These are phyloP conservation scores for Trichoderma sp. DNA, from an alignment of 2,329 filamentous ascomycete species.

Conservation along the genomic window DNA sequence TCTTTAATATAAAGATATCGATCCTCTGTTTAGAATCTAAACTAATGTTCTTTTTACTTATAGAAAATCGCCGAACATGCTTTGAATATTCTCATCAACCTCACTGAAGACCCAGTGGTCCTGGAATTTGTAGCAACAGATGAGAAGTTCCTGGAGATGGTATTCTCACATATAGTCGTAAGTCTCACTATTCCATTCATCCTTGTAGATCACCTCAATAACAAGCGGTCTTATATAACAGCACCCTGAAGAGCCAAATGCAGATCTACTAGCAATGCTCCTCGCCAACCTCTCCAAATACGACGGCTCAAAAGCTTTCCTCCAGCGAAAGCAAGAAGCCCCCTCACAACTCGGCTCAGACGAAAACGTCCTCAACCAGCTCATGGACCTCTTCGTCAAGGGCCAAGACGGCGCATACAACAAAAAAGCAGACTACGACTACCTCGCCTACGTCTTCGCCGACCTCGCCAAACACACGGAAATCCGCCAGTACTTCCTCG, in stretches of 20 bases:
- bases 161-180: slow-evolving; percentile 75
- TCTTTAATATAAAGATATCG: too few relatives aligned
- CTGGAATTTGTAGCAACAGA: slow-evolving; percentile 73
- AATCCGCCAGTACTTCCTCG: slow-evolving; percentile 73
- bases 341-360: slow-evolving; percentile 73
- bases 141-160: slow-evolving; percentile 73
- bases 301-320: slow-evolving; percentile 68
- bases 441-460: slow-evolving; percentile 90
- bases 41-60: not conserved
- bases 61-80: slow-evolving; percentile 92
- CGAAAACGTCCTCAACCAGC: slow-evolving; percentile 77
- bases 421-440: slow-evolving; percentile 83
- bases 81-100: slow-evolving; percentile 84
- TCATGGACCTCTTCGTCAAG: slow-evolving; percentile 95
- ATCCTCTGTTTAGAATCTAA: too few relatives aligned
- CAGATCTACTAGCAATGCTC: slow-evolving; percentile 85
- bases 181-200: slow-evolving; percentile 36
- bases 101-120: slow-evolving; percentile 75
- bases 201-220: not conserved
- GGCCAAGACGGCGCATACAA: slow-evolving; percentile 82
- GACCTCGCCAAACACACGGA: slow-evolving; percentile 83
- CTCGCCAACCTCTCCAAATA: slow-evolving; percentile 89
- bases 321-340: slow-evolving; percentile 66
- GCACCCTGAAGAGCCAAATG: slow-evolving; percentile 75
- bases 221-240: slow-evolving; percentile 36